Base-by-base conservation (phyloP, 1,284 basidiomycete genomes). In the Malassezia globosa region DNA sequence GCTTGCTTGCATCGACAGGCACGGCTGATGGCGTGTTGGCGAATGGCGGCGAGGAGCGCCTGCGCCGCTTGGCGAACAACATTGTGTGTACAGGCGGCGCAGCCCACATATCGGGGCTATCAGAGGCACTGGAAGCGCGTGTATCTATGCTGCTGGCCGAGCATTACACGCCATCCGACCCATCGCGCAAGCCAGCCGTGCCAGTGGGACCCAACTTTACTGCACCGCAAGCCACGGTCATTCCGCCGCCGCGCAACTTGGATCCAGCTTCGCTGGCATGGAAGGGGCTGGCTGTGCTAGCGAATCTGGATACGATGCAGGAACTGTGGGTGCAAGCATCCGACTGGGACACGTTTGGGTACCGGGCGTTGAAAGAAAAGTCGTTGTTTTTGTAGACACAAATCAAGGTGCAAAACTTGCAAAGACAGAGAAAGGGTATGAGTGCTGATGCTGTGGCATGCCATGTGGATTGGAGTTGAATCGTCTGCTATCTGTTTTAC, bases 201-300 rank as follows among this genome's bases (percentile, higher is more conserved):
- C 21, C 18, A 19, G 49, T 51, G 19, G n/a, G n/a, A 7, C n/a
- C 50, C 2, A 21, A 29, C 19, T 47, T 47, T 37, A 31, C 22
- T 23, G 60, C 53, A 27, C 61, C 55, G 25, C 60, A 59, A 31
- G 84, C 70, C 83, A 85, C 66, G 82, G 85, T 92, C 53, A 85
- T 96, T 37, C 87, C 89, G 14, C 83, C 87, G 2, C 89, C 89
- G 1, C 85, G 89, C 65, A 87, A 89, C 51, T 82, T 95, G 50
- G 89, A 96, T 72, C 87, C 87, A 5, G 79, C 81, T 29, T 82
- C 87, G 41, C 77, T 96, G 34, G 82, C 82, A 19, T 97, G 92
- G 92, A 95, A 95, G 73, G 92, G 92, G 5, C 87, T 85, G 16
- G 81, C 84, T n/a, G 87, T 94, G 18, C 80, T 96, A 50, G 87